Base-by-base conservation (phyloP, 2,329 filamentous ascomycete species). In the Xylariaceae sp. region DNA sequence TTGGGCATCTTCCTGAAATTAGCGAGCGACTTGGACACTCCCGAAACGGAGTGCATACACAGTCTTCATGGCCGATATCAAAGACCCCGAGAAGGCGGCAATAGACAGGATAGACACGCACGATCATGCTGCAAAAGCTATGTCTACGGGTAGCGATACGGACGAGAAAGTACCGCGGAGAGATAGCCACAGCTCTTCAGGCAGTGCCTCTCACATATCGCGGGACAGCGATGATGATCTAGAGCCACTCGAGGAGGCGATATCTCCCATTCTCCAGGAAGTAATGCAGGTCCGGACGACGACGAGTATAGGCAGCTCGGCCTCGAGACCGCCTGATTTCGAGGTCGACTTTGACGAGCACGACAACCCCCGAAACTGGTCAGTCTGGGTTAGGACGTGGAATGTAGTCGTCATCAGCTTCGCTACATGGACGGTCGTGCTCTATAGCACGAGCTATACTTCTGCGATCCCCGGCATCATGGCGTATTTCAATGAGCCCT, bases 401-500 rank as follows among this genome's bases (percentile, higher is more conserved):
- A 62, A 64, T 42, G 63, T 73, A 40, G 64, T 69, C 66, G 72
- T 58, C 49, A 65, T 75, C 39, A 72, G 71, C 25, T 72, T 67
- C 45, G 67, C 69, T 5, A 70, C 70, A 1, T 75, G 72, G 73
- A 64, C 71, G 17, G 63, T 73, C n/a, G 83, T 89, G 14, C 62
- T 89, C 37, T 88, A 90, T 60, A 88, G 83, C 37, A 93, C 88
- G 0, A 83, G 80, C 41, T 94, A 93, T 62, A 89, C 88, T 1
- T 79, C 83, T 1, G 83, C 82, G 3, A 79, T 86, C 25, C 76
- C 79, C 1, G 83, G 85, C 0, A 79, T 94, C 64, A 79, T 81
- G 58, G 63, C 72, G 12, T 83, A 88, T 41, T 92, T 89, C 55
- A 67, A 74, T 29, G 71, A 80, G 16, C 61, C 69, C 3, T 74